Percentiles rank a stretch among this genome's conserved stretches.
Conservation (phyloP, 768 basidiomycete species). For the Trametes villosa region DNA sequence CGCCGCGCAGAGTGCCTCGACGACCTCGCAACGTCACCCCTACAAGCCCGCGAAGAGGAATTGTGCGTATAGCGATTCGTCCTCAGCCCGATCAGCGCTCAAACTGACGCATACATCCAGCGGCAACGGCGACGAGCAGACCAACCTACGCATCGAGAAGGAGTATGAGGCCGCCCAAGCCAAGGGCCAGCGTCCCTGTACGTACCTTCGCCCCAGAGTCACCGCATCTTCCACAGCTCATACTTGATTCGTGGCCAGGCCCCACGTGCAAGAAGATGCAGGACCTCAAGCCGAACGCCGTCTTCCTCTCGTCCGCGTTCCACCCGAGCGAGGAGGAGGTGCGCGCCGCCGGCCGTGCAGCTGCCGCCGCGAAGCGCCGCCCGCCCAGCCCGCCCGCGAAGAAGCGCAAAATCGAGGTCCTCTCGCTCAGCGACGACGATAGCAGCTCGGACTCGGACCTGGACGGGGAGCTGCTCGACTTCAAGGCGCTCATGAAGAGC, state of each 20-base stretch:
- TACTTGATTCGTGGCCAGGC: constrained; percentile 41
- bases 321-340: constrained; percentile 68
- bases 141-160: constrained; percentile 58
- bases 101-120: constrained; percentile 34
- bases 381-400: constrained; percentile 8
- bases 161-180: constrained; percentile 58
- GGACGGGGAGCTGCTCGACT: constrained; percentile 57
- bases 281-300: constrained; percentile 50
- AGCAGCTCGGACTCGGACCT: constrained; percentile 4
- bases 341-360: constrained; percentile 36
- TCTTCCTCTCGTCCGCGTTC: constrained; percentile 71
- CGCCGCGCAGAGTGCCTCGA: constrained; percentile 58
- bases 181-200: constrained; percentile 64
- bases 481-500: constrained; percentile 42
- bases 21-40: constrained; percentile 53
- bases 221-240: background rate
- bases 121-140: constrained; percentile 57
- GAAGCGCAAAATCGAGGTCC: constrained; percentile 19
- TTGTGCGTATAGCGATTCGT: constrained; percentile 48
- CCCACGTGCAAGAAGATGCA: constrained; percentile 72
- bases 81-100: too few relatives aligned
- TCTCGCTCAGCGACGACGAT: constrained; percentile 27
- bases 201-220: constrained; percentile 23
- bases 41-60: constrained; percentile 59
- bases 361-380: constrained; percentile 33